Base-by-base conservation (phyloP, 345 rosid species). In the Gossypium rotundifolium region DNA sequence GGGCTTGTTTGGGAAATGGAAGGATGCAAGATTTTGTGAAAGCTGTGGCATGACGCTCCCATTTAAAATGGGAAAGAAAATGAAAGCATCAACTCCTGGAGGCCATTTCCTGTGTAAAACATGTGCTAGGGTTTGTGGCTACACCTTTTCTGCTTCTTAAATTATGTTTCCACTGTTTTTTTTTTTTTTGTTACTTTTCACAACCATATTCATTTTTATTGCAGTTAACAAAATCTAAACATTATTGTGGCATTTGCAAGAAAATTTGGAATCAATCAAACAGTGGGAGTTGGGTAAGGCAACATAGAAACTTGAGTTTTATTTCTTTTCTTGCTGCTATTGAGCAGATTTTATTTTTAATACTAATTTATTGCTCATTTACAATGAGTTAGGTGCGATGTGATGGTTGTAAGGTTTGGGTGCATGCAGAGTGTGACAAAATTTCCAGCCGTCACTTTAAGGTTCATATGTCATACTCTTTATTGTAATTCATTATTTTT, bases 401-500 rank as follows among this genome's bases (percentile, higher is more conserved):
- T 72, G 93, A 90, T 85, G 89, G 97, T 53, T 95, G 99, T 81
- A 92, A 95, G 83, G 89, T 88, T 78, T 95, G 99, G 99, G 87
- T 93, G 57, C 99, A 95, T 79, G 90, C 96, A 23, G 92, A 77
- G 77, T 95, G 99, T 75, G 98, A 95, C 80, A 91, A 84, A 78
- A 93, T 95, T 78, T 88, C 93, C 57, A 83, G 84, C 74, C 83
- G 76, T 75, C 83, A 75, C 81, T 93, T 95, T 79, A 88, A 91
- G 99, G 99, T 93, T 33, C 65, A 79, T 76, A 75, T 72, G 48
- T 76, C 70, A 53, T 58, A 22, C 51, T 55, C 72, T 51, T 76
- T 18, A 44, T 75, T 54, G 58, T 27, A 20, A 18, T 55, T n/a
- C 53, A 33, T 53, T 76, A 13, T 70, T 84, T 45, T 42, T 42